Conservation (phyloP, 78 protist species). For the Ministeria vibrans region DNA sequence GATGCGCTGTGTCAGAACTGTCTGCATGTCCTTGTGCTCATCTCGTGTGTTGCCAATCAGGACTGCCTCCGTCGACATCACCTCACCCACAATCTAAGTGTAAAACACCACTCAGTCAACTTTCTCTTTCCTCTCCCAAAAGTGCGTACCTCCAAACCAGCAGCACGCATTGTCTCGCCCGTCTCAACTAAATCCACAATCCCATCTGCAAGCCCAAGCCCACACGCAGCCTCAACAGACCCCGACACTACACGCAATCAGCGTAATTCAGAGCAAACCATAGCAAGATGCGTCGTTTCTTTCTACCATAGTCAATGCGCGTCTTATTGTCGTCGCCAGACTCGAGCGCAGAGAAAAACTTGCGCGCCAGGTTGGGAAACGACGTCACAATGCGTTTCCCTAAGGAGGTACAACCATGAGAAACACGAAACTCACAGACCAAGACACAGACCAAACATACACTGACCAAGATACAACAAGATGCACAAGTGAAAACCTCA, state of each 20-base stretch:
- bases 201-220: constrained; percentile 50
- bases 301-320: neutral
- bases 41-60: constrained; percentile 45
- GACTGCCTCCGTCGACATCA: constrained; percentile 42
- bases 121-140: neutral
- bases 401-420: no score
- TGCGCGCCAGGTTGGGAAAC: constrained; percentile 43
- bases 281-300: neutral
- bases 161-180: constrained; percentile 73
- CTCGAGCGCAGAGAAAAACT: constrained; percentile 22
- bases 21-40: constrained; percentile 27
- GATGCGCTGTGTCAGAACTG: constrained; percentile 19
- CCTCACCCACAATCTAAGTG: neutral
- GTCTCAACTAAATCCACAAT: constrained; percentile 69
- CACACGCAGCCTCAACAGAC: constrained; percentile 62
- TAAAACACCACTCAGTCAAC: neutral
- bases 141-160: constrained; percentile 25
- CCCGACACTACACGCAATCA: constrained; percentile 10
- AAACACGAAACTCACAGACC: no score
- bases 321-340: neutral
- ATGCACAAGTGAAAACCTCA: no score
- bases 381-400: constrained; percentile 67
- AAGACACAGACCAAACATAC: no score
- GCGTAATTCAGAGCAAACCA: neutral
- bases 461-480: no score